Conservation (phyloP, 176 grass and related monocot species). For the Leersia perrieri region DNA sequence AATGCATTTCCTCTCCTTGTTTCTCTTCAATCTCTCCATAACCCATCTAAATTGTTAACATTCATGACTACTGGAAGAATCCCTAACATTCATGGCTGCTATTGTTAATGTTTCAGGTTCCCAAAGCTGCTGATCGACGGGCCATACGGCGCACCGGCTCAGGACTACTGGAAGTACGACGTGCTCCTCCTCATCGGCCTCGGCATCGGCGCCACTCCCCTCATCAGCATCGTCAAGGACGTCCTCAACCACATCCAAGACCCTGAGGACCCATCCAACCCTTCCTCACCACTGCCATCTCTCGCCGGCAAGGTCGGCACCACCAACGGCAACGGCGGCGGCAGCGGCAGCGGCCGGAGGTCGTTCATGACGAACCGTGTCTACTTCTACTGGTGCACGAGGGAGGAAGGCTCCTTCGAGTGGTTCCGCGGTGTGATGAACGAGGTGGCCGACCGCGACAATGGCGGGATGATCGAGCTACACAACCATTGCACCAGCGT, state of each 20-base stretch:
- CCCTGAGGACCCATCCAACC: background rate
- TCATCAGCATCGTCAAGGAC: conserved; percentile 97
- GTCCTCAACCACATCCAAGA: conserved; percentile 74
- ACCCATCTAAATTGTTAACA: no score
- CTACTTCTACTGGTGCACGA: conserved; percentile 97
- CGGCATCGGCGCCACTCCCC: conserved; percentile 89
- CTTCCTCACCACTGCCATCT: background rate
- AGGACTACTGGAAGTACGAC: conserved; percentile 95
- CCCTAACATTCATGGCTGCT: background rate
- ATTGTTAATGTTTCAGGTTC: conserved; percentile 15
- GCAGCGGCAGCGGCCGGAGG: background rate
- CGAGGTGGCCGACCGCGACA: conserved; percentile 84
- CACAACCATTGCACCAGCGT: conserved; percentile 99
- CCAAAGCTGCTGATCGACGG: conserved; percentile 86
- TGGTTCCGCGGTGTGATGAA: conserved; percentile 98
- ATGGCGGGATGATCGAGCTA: conserved; percentile 62
- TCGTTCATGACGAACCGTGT: conserved; percentile 69
- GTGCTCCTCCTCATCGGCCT: conserved; percentile 96
- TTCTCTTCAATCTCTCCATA: no score
- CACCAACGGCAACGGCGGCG: background rate
- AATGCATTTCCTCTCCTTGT: no score
- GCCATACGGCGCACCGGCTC: conserved; percentile 87
- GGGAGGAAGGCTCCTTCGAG: conserved; percentile 86
- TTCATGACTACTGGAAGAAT: no score
- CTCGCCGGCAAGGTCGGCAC: background rate